Percentiles rank a stretch among this genome's conserved stretches.
Conservation (phyloP, 805 yeast species). For the Nakazawaea peltata region DNA sequence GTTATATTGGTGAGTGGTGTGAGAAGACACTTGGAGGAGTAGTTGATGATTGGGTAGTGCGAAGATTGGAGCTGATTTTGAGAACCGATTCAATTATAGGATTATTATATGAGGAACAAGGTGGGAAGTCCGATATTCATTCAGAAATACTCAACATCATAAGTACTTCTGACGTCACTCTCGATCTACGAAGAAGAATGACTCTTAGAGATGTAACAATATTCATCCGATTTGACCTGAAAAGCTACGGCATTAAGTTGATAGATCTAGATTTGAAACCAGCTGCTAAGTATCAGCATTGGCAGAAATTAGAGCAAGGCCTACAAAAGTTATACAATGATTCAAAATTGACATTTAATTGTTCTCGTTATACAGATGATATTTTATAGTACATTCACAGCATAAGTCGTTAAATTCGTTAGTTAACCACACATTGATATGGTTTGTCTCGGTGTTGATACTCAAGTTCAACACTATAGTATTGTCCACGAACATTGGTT, state of each 20-base stretch:
- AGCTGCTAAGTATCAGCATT: conserved; percentile 31
- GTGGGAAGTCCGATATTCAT: conserved; percentile 19
- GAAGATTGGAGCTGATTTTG: conserved; percentile 7
- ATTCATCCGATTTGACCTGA: conserved; percentile 31
- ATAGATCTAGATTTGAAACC: conserved; percentile 45
- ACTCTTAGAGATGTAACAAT: conserved; percentile 46
- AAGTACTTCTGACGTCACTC: conserved; percentile 31
- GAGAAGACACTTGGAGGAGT: conserved; percentile 1
- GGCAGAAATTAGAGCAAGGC: conserved; percentile 25
- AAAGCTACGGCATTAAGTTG: conserved; percentile 19
- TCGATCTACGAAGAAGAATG: conserved; percentile 35
- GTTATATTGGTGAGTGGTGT: conserved; percentile 27
- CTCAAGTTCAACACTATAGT: conserved; percentile 19
- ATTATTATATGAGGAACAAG: conserved; percentile 24
- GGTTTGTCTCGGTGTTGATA: conserved; percentile 1
- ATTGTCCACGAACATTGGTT: conserved; percentile 41
- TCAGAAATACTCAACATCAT: conserved; percentile 24
- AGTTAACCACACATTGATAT: conserved; percentile 10
- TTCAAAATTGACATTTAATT: not conserved
- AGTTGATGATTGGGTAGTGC: not conserved
- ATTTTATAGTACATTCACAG: not conserved
- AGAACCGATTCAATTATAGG: conserved; percentile 10
- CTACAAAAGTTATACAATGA: conserved; percentile 9
- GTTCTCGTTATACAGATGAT: not conserved
- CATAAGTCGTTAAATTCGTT: conserved; percentile 1